Percentiles rank a stretch among this genome's conserved stretches.
Conservation (phyloP, 2,329 filamentous ascomycete genomes). For the Cercospora canescens region DNA sequence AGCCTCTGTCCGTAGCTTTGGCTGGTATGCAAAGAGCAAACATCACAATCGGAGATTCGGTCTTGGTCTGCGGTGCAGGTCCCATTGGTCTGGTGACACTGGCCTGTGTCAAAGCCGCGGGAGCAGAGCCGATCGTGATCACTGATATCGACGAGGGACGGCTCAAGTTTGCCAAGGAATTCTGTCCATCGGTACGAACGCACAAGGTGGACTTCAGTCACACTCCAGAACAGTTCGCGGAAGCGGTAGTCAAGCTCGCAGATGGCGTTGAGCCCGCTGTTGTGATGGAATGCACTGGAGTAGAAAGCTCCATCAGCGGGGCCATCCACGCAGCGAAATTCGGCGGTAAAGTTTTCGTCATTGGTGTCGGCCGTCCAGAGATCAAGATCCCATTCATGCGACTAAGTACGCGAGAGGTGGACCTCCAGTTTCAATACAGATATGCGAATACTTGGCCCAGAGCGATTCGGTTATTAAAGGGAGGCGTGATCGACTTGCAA, state of each 20-base stretch:
- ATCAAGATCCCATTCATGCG: conserved; percentile 96
- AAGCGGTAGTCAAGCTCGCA: conserved; percentile 67
- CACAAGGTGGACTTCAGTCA: conserved; percentile 69
- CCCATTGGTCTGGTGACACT: conserved; percentile 91
- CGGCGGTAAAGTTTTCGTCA: conserved; percentile 94
- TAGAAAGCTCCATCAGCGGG: conserved; percentile 81
- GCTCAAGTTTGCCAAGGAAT: conserved; percentile 78
- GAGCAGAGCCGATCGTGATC: conserved; percentile 86
- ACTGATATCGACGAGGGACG: conserved; percentile 91
- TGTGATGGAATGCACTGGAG: conserved; percentile 89
- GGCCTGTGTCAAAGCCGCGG: conserved; percentile 80
- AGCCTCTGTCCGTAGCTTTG: conserved; percentile 85
- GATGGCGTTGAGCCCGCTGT: conserved; percentile 79
- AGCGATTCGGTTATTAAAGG: conserved; percentile 83
- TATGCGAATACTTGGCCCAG: conserved; percentile 96
- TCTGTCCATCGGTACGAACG: conserved; percentile 77
- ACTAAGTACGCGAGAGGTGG: conserved; percentile 84
- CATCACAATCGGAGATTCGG: conserved; percentile 79
- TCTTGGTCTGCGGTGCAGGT: conserved; percentile 87
- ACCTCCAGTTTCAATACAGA: conserved; percentile 94
- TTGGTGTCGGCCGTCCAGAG: conserved; percentile 92
- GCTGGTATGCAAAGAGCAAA: conserved; percentile 83
- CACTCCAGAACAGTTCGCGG: conserved; percentile 70
- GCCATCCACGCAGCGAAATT: conserved; percentile 92
- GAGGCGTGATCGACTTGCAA: conserved; percentile 76